Evolutionary conservation across 306 rosid species (phyloP), one percentile per base, ranked within the genome.

Genomic region (Vigna unguiculata): DNA sequence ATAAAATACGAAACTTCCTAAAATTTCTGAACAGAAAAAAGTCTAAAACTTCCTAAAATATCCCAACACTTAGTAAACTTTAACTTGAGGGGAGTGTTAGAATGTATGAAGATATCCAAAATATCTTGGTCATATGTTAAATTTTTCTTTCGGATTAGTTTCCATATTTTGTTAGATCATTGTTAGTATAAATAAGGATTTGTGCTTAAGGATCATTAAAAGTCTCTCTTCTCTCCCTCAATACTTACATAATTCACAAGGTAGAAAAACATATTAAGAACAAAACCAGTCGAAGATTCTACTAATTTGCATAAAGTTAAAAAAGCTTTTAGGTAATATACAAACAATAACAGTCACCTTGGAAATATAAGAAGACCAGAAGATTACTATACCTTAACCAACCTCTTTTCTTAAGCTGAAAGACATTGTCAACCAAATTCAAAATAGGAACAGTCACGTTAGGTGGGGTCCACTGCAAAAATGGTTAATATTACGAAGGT

Each of bases 401-500:
- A 28, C 99, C 99, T 86, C 98, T 92, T 87, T 91, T 89, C 75
- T 92, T 92, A 13, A 96, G 98, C 88, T 96, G 99, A 89, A 96
- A 96, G 74, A 96, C 68, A 51, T 96, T 96, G 86, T 96, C 99
- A 78, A 96, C 99, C 85, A 96, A 86, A 87, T 96, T 96, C 90
- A 96, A 74, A 81, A 96, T 77, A 79, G 99, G 99, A 32, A 96
- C 93, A 34, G 87, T 89, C 53, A 96, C 96, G 43, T 96, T 96
- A 30, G 99, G 97, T 7, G 99, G 99, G 69, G 90, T 87, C 99
- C 99, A 96, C 99, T 96, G 93, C 89, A 87, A 85, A 16, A 81
- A 87, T 74, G 46, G 69, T n/a, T 9, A 48, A 75, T 61, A 77
- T 13, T 47, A 64, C 36, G 15, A 78, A 70, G 61, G 77, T 71